Percentiles rank a stretch among this genome's conserved stretches.
Conservation (phyloP, 2,329 filamentous ascomycete species). For the Tolypocladium tropicale region DNA sequence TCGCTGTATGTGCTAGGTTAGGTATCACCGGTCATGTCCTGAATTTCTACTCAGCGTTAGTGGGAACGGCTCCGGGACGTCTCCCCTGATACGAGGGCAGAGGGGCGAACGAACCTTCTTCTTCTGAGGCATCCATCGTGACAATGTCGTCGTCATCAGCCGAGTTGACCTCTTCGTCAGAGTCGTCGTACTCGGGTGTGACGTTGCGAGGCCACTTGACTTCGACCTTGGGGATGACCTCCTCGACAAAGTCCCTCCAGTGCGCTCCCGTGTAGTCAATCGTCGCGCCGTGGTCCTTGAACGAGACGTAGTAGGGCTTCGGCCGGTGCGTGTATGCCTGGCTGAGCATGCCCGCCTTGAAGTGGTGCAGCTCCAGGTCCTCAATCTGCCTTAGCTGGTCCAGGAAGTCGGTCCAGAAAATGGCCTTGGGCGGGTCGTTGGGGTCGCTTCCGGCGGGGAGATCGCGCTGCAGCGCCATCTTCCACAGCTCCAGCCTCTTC, state of each 20-base stretch:
- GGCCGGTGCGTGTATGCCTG: slow-evolving; percentile 13
- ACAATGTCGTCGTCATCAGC: neutral
- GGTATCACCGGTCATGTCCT: neutral
- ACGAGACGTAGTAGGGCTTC: slow-evolving; percentile 6
- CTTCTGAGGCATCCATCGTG: neutral
- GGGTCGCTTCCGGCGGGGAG: slow-evolving; percentile 2
- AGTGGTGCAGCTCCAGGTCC: slow-evolving; percentile 20
- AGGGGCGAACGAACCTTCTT: neutral
- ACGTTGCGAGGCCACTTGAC: slow-evolving; percentile 3
- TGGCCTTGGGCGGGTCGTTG: slow-evolving; percentile 7
- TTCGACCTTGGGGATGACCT: slow-evolving; percentile 13
- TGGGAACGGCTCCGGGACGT: neutral
- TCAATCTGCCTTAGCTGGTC: slow-evolving; percentile 18
- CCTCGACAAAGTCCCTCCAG: slow-evolving; percentile 22
- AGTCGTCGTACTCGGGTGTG: slow-evolving; percentile 5
- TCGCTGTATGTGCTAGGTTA: neutral
- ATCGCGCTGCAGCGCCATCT: slow-evolving; percentile 19
- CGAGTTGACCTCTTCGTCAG: slow-evolving; percentile 3
- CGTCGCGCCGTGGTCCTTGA: neutral
- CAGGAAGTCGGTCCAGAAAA: slow-evolving; percentile 30
- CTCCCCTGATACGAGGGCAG: neutral
- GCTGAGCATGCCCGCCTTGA: slow-evolving; percentile 19
- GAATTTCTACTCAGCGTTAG: neutral
- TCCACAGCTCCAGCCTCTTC: slow-evolving; percentile 33
- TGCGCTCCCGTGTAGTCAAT: slow-evolving; percentile 23